Evolutionary conservation across 768 basidiomycete genomes (phyloP), one percentile per base, ranked within the genome.

Genomic region (Suillus brevipes): DNA sequence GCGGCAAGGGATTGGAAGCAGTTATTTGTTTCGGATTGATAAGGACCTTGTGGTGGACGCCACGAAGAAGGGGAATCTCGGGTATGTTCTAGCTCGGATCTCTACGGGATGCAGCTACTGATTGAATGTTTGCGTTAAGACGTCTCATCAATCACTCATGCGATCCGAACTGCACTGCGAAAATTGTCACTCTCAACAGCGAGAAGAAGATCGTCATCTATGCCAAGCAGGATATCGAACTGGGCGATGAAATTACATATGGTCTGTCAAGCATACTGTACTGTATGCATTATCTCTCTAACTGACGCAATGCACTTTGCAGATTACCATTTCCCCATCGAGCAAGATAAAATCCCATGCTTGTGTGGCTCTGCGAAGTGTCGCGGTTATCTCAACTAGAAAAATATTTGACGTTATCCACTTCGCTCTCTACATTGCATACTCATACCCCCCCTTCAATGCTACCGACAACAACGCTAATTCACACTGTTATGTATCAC

Each of bases 151-250:
- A 99, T 77, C 97, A 99, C 72, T 98, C 95, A 52, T 99, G 97
- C 73, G 94, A 96, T 72, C 97, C 97, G 16, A 94, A 93, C 67
- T 93, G 92, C 73, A 94, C 89, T 12, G 92, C 92, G 50, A 94
- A 93, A 81, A 94, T 93, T 72, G 94, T 94, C 70, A 93, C 91
- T 67, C 92, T 95, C 75, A 95, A 84, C 72, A 89, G 92, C 52
- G 92, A 92, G 79, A 95, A 95, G 84, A 95, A 97, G 85, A 99
- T 99, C 71, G 97, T 99, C 74, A 99, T 99, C 61, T 99, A 99
- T 76, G 97, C 97, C 38, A 97, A 98, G 78, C 88, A 93, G 70
- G 92, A 92, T 70, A 95, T 99, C 71, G 91, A 97, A 70, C 88
- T 96, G 28, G 97, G 97, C 60, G 95, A 97, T 73, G 97, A 99